Percentiles rank a stretch among this genome's conserved stretches.
These are phyloP conservation scores for Prunus kanzakura DNA, from an alignment of 306 rosid genomes.

Conservation along the genomic window DNA sequence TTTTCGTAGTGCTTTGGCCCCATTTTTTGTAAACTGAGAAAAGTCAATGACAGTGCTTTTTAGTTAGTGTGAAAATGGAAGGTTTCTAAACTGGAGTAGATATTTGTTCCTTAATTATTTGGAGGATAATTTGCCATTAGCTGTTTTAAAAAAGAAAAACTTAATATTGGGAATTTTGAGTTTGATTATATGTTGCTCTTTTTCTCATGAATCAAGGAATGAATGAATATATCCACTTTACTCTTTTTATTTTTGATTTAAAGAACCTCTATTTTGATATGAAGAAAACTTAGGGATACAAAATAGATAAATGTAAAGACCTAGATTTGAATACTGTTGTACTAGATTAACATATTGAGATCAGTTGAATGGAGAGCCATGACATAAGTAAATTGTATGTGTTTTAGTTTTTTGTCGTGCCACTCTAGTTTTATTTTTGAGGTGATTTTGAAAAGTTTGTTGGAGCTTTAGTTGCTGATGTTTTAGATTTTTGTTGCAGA, in stretches of 20 bases:
- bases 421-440: neutral
- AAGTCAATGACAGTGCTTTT: neutral
- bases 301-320: neutral
- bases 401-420: neutral
- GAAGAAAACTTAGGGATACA: neutral
- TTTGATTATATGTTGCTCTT: neutral
- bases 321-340: neutral
- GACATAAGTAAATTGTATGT: neutral
- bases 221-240: neutral
- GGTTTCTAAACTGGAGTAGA: neutral
- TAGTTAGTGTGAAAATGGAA: neutral
- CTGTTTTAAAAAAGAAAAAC: neutral
- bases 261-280: neutral
- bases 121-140: neutral
- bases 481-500: slow-evolving; percentile 53
- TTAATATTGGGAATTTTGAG: neutral
- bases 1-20: neutral
- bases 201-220: neutral
- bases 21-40: neutral
- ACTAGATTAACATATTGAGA: neutral
- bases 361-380: neutral
- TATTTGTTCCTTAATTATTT: neutral
- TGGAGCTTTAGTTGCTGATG: slow-evolving; percentile 6
- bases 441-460: neutral
- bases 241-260: neutral